phyloP scores from a whole-genome alignment of 352 stramenopile species.

The Thraustotheca clavata region DNA sequence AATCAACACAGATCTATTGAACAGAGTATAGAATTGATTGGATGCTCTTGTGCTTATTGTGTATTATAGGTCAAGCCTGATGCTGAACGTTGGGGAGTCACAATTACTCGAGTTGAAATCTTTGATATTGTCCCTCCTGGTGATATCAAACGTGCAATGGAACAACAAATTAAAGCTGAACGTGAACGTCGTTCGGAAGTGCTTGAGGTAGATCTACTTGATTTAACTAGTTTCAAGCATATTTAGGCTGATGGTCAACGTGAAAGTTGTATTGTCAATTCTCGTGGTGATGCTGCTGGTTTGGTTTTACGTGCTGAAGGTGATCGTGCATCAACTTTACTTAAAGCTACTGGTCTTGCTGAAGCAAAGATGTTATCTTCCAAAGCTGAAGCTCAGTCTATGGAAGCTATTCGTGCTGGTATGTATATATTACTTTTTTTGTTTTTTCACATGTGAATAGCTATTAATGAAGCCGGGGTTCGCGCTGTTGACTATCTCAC shows the following conservation, averaged over 20 bases:
- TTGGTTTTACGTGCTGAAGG: conserved; percentile 29
- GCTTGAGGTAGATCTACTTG: conserved; percentile 19
- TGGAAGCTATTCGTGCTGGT: conserved; percentile 25
- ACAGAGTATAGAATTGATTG: no score
- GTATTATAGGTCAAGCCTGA: conserved; percentile 25
- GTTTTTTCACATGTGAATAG: conserved; percentile 13
- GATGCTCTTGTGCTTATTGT: no score
- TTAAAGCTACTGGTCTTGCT: conserved; percentile 25
- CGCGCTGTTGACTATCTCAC: conserved; percentile 27
- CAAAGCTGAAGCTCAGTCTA: conserved; percentile 28
- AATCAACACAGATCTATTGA: conserved; percentile 28
- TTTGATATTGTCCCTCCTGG: conserved; percentile 31
- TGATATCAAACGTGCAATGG: conserved; percentile 30
- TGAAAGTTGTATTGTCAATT: conserved; percentile 27
- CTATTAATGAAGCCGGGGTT: conserved; percentile 25
- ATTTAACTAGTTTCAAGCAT: background rate
- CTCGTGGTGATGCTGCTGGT: conserved; percentile 25
- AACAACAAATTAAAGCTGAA: conserved; percentile 32
- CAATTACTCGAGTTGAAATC: conserved; percentile 33
- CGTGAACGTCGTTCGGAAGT: conserved; percentile 26
- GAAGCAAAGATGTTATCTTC: conserved; percentile 27
- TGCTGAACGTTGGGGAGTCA: conserved; percentile 29
- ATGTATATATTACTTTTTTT: background rate
- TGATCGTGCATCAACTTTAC: conserved; percentile 23
- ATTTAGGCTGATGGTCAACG: conserved; percentile 27